phyloP scores from a whole-genome alignment of 345 rosid genomes.

The Rhodamnia rubescens region DNA sequence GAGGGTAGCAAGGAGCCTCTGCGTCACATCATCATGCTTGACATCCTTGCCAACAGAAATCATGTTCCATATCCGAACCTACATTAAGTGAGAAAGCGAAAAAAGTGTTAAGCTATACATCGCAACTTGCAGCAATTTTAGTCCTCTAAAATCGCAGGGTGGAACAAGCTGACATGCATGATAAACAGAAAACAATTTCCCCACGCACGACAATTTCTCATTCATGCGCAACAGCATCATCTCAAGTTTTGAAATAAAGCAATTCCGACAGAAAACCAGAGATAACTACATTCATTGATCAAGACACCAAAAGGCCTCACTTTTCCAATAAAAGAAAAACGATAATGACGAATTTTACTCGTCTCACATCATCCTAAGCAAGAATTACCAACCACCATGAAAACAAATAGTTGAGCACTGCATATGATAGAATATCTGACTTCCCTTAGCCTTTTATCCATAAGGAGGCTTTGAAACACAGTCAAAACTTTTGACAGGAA shows the following conservation, averaged over 20 bases:
- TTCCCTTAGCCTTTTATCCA: background rate
- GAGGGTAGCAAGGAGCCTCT: constrained; percentile 87
- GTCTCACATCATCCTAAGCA: background rate
- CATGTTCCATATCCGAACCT: constrained; percentile 98
- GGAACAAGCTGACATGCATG: background rate
- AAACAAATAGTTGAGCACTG: background rate
- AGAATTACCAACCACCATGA: background rate
- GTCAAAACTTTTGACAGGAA: background rate
- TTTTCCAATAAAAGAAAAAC: background rate
- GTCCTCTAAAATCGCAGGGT: background rate
- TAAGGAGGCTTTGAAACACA: background rate
- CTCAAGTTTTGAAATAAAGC: background rate
- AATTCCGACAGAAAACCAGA: background rate
- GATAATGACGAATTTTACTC: background rate
- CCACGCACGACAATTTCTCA: background rate
- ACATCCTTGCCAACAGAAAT: constrained; percentile 63
- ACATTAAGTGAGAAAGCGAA: constrained; percentile 1
- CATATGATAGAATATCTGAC: background rate
- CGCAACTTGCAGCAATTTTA: background rate
- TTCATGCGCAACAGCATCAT: background rate
- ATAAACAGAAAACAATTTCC: background rate
- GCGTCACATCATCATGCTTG: constrained; percentile 41
- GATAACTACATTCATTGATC: background rate
- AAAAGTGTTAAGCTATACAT: background rate
- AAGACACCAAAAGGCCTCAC: background rate